These are phyloP conservation scores for Acer saccharum DNA, from an alignment of 345 rosid species.

Conservation along the genomic window DNA sequence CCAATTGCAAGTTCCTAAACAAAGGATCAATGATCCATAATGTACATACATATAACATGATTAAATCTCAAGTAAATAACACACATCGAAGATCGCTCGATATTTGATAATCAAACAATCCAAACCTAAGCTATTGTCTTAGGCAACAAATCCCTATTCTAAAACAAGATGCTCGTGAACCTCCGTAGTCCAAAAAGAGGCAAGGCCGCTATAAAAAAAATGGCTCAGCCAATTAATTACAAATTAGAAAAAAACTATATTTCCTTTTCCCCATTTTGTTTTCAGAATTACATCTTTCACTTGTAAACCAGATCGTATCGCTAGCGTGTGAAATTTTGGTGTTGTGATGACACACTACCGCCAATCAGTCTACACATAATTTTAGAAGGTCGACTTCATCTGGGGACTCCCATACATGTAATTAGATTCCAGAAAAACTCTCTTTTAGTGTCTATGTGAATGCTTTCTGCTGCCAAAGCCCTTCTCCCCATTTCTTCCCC, in stretches of 20 bases:
- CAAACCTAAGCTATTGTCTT: no score
- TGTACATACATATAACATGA: constrained; percentile 1
- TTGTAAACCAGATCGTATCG: neutral
- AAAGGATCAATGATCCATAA: neutral
- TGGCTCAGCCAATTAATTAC: constrained; percentile 4
- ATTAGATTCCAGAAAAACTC: constrained; percentile 2
- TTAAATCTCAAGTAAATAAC: no score
- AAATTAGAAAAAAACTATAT: neutral
- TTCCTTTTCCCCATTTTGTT: neutral
- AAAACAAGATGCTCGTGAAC: neutral
- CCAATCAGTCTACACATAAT: constrained; percentile 1
- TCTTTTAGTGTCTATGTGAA: constrained; percentile 70
- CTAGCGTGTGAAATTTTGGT: neutral
- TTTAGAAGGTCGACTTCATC: neutral
- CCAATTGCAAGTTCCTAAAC: neutral
- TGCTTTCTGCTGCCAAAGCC: constrained; percentile 61
- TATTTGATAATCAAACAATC: neutral
- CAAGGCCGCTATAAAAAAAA: neutral
- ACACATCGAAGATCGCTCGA: neutral
- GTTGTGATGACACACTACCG: neutral
- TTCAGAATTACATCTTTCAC: constrained; percentile 1
- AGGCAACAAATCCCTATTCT: neutral
- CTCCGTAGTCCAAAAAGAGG: neutral
- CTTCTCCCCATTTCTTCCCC: constrained; percentile 50
- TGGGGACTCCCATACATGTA: neutral